These are phyloP conservation scores for Mrakia hoshinonis DNA, from an alignment of 768 basidiomycete species.

Conservation along the genomic window DNA sequence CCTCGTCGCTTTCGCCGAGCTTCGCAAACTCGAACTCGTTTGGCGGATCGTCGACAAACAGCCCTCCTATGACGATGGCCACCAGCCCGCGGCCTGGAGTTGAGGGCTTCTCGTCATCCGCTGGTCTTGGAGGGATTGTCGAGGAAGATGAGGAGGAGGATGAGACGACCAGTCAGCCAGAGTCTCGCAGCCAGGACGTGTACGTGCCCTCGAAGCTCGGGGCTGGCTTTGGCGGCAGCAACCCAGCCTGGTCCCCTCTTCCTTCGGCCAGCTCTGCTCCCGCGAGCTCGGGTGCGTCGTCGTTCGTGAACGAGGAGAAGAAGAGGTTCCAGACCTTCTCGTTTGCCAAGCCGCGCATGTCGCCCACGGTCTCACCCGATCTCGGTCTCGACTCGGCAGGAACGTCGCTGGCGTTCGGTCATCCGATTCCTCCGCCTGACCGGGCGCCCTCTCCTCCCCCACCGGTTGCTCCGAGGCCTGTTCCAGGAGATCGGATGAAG, in stretches of 20 bases:
- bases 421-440: background rate
- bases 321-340: constrained; percentile 20
- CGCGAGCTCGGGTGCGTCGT: background rate
- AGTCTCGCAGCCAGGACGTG: background rate
- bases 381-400: background rate
- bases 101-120: constrained; percentile 15
- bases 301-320: constrained; percentile 16
- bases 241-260: background rate
- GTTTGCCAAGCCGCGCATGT: constrained; percentile 14
- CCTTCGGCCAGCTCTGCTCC: background rate
- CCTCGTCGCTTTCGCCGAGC: constrained; percentile 8
- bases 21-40: background rate
- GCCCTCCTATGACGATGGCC: background rate
- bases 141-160: constrained; percentile 26
- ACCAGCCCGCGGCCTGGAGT: constrained; percentile 18
- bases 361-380: background rate
- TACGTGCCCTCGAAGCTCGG: constrained; percentile 1
- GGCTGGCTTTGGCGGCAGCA: background rate
- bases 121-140: constrained; percentile 22
- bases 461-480: background rate
- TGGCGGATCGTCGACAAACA: background rate
- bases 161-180: constrained; percentile 1
- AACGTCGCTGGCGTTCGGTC: constrained; percentile 5
- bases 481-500: constrained; percentile 14
- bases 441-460: constrained; percentile 1